phyloP scores from a whole-genome alignment of 1,284 basidiomycete species.

The Erythrobasidium hasegawianum region DNA sequence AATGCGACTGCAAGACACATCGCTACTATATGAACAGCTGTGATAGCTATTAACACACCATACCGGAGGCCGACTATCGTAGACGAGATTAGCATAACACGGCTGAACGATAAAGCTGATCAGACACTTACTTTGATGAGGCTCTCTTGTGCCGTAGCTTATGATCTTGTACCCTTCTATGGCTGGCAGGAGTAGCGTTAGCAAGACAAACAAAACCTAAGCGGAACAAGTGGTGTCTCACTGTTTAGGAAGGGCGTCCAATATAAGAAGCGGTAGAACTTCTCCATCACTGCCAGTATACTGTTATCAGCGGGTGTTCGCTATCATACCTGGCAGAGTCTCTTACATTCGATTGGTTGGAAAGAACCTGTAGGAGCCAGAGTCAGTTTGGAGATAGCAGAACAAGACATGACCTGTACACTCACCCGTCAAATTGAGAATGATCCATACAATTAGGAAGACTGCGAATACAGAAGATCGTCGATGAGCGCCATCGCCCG shows the following conservation, averaged over 20 bases:
- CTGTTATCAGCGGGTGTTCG: too few relatives aligned
- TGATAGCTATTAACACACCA: conserved; percentile 46
- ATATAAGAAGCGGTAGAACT: conserved; percentile 46
- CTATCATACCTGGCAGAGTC: too few relatives aligned
- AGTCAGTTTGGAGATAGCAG: too few relatives aligned
- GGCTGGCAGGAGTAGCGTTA: conserved; percentile 15
- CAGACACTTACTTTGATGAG: conserved; percentile 36
- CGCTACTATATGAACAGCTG: conserved; percentile 45
- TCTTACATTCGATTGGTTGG: conserved; percentile 43
- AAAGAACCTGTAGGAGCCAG: conserved; percentile 44
- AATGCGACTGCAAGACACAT: conserved; percentile 42
- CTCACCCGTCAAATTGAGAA: conserved; percentile 39
- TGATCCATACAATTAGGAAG: conserved; percentile 47
- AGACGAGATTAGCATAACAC: too few relatives aligned
- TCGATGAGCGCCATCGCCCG: too few relatives aligned
- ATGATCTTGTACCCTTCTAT: conserved; percentile 47
- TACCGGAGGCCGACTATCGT: conserved; percentile 44
- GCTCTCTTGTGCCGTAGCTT: conserved; percentile 44
- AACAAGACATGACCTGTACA: too few relatives aligned
- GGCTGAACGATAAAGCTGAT: neutral
- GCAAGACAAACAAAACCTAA: too few relatives aligned
- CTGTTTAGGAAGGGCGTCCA: conserved; percentile 45
- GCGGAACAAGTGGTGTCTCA: too few relatives aligned
- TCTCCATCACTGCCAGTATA: conserved; percentile 41
- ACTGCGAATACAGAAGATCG: too few relatives aligned